These are phyloP conservation scores for Phytophthora fragariaefolia DNA, from an alignment of 352 stramenopile species.

Conservation along the genomic window DNA sequence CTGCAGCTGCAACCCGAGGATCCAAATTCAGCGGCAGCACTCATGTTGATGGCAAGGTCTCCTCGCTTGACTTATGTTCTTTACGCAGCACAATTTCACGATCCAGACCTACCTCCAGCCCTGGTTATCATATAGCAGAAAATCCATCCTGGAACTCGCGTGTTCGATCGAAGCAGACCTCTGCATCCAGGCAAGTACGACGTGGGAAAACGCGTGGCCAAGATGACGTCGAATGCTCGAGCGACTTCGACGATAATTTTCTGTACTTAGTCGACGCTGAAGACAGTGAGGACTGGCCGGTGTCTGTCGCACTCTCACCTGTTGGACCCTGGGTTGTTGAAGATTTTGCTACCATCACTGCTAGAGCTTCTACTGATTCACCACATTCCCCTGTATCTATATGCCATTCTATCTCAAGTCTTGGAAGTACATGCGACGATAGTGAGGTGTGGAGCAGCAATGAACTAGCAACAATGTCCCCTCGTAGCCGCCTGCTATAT, in stretches of 20 bases:
- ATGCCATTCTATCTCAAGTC: constrained; percentile 29
- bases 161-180: constrained; percentile 2
- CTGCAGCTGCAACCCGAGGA: not conserved
- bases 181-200: constrained; percentile 3
- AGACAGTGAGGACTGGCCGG: constrained; percentile 16
- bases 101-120: constrained; percentile 23
- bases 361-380: not conserved
- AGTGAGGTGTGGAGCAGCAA: constrained; percentile 13
- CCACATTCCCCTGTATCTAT: constrained; percentile 32
- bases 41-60: not conserved
- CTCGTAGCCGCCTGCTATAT: constrained; percentile 68
- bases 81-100: not conserved
- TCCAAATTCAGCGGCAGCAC: not conserved
- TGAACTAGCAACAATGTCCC: constrained; percentile 48
- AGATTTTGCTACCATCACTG: constrained; percentile 15
- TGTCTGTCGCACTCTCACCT: constrained; percentile 40
- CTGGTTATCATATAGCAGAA: not conserved
- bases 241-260: constrained; percentile 23
- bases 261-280: constrained; percentile 37
- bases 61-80: constrained; percentile 14
- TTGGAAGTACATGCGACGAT: constrained; percentile 31
- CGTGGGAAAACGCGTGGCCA: not conserved
- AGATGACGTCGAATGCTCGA: constrained; percentile 1
- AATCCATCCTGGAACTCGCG: constrained; percentile 22
- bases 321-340: constrained; percentile 59